Conservation (phyloP, 2,329 filamentous ascomycete species). For the Grosmannia serpens region DNA sequence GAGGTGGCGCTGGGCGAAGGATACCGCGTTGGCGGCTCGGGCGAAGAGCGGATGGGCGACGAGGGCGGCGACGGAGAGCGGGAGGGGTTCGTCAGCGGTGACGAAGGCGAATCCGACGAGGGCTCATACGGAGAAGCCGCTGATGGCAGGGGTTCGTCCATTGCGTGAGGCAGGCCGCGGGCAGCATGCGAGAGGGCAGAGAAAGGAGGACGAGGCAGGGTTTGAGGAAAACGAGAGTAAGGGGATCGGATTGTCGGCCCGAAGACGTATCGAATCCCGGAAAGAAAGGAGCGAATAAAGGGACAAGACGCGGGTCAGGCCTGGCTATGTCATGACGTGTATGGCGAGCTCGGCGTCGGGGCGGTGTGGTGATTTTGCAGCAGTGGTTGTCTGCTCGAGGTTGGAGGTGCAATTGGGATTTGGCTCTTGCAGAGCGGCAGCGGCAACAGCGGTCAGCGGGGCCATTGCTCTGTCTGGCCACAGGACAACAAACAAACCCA, state of each 20-base stretch:
- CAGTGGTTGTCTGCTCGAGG: neutral
- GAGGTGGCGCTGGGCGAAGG: constrained; percentile 39
- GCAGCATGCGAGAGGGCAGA: neutral
- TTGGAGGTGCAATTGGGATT: neutral
- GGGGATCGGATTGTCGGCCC: neutral
- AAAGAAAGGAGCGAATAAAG: neutral
- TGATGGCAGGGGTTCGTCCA: neutral
- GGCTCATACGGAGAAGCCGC: neutral
- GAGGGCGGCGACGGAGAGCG: constrained; percentile 41
- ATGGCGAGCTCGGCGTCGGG: neutral
- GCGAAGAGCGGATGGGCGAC: constrained; percentile 22
- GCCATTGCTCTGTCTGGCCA: neutral
- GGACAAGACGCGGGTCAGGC: neutral
- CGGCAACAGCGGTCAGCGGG: neutral
- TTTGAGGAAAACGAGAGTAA: neutral
- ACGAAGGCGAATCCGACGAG: constrained; percentile 22
- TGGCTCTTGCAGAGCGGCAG: neutral
- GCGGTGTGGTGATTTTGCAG: neutral
- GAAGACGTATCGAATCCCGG: neutral
- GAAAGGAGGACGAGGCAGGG: neutral
- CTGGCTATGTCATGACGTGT: neutral
- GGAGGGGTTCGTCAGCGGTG: constrained; percentile 42
- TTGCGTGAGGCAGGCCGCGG: neutral
- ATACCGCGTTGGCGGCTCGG: constrained; percentile 33
- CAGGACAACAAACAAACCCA: neutral